Conservation (phyloP, 2,329 filamentous ascomycete species). For the Blastomyces silverae region DNA sequence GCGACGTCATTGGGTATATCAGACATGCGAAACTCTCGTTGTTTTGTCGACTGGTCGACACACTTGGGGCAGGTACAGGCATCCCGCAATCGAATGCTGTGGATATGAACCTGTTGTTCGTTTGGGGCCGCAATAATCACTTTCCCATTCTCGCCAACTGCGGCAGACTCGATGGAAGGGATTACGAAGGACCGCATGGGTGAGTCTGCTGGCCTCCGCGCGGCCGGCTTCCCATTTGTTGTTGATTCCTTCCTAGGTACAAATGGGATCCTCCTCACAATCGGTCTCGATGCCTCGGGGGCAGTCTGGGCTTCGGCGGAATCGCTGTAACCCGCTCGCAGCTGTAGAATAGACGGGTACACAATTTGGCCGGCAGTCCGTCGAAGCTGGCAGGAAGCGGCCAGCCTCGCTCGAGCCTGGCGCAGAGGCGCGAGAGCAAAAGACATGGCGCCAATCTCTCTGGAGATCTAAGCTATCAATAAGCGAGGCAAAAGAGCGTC, state of each 20-base stretch:
- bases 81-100: conserved; percentile 44
- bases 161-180: background rate
- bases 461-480: background rate
- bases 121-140: background rate
- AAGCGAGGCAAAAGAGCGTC: background rate
- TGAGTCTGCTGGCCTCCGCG: background rate
- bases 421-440: conserved; percentile 7
- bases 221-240: background rate
- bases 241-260: background rate
- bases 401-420: conserved; percentile 12
- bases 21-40: conserved; percentile 57
- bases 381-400: background rate
- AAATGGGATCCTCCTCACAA: background rate
- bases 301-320: background rate
- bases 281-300: background rate
- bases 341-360: background rate
- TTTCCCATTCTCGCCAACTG: background rate
- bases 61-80: conserved; percentile 50
- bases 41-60: conserved; percentile 53
- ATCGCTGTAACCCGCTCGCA: conserved; percentile 7
- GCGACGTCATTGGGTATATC: conserved; percentile 53
- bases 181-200: background rate
- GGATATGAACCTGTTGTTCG: background rate
- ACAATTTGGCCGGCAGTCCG: background rate
- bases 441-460: conserved; percentile 6